Evolutionary conservation across 305 asterid genomes (phyloP).

Genomic region (Galium porrigens): DNA sequence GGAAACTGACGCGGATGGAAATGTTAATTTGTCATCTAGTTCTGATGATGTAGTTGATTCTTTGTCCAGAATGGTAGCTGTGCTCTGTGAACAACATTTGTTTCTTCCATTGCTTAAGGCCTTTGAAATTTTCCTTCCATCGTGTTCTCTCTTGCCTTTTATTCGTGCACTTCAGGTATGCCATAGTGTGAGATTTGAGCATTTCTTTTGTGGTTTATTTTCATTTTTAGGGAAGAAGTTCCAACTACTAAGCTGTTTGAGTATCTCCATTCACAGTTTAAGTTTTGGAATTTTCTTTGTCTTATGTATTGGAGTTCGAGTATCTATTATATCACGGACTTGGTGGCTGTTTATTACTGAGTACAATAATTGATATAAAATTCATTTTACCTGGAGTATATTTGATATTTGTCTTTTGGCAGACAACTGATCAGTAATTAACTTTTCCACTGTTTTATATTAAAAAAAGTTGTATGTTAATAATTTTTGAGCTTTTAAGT

Average conservation of each 20-base stretch:
- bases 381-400: not conserved
- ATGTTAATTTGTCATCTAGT: conserved; percentile 30
- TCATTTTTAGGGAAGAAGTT: not conserved
- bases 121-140: conserved; percentile 91
- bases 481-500: not conserved
- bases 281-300: not conserved
- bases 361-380: not conserved
- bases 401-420: not conserved
- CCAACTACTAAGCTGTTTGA: not conserved
- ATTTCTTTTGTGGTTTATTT: not conserved
- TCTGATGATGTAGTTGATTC: conserved; percentile 50
- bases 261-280: too few species aligned
- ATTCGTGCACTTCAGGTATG: conserved; percentile 94
- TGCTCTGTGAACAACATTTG: conserved; percentile 77
- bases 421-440: not conserved
- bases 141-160: conserved; percentile 84
- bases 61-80: conserved; percentile 80
- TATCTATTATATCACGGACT: not conserved
- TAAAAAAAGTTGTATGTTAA: not conserved
- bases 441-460: not conserved
- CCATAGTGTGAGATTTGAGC: conserved; percentile 6
- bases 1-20: conserved; percentile 33
- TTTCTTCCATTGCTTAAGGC: conserved; percentile 88
- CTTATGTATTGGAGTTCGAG: not conserved
- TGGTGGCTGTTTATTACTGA: not conserved